phyloP scores from a whole-genome alignment of 208 protist genomes.

The Naegleria fowleri region DNA sequence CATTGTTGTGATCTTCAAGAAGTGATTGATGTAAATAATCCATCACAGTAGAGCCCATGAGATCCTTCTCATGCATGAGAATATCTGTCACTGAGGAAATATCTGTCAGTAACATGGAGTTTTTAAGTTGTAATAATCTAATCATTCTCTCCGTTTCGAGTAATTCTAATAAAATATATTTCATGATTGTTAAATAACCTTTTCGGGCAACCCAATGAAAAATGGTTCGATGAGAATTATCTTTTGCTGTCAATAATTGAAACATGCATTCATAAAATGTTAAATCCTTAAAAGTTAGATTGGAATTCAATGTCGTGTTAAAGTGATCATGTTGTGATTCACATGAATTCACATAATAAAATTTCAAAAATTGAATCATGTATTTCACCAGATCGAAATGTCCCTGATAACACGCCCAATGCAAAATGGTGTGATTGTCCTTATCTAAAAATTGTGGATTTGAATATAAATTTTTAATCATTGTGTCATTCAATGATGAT shows the following conservation, averaged over 20 bases:
- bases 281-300: too few relatives aligned
- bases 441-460: not conserved
- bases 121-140: not conserved
- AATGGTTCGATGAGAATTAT: not conserved
- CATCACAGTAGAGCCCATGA: too few relatives aligned
- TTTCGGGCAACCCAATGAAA: constrained; percentile 9
- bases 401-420: constrained; percentile 5
- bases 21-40: too few relatives aligned
- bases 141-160: not conserved
- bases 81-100: not conserved
- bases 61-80: too few relatives aligned
- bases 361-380: not conserved
- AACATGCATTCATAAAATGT: not conserved
- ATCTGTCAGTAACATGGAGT: not conserved
- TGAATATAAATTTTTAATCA: not conserved
- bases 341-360: not conserved
- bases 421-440: not conserved
- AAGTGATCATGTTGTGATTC: too few relatives aligned
- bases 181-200: not conserved
- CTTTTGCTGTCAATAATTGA: not conserved
- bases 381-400: not conserved
- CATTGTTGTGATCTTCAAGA: too few relatives aligned
- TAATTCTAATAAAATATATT: not conserved
- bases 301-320: too few relatives aligned
- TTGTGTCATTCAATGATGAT: not conserved